Base-by-base conservation (phyloP, 2,329 filamentous ascomycete genomes). In the Meredithiella fracta region DNA sequence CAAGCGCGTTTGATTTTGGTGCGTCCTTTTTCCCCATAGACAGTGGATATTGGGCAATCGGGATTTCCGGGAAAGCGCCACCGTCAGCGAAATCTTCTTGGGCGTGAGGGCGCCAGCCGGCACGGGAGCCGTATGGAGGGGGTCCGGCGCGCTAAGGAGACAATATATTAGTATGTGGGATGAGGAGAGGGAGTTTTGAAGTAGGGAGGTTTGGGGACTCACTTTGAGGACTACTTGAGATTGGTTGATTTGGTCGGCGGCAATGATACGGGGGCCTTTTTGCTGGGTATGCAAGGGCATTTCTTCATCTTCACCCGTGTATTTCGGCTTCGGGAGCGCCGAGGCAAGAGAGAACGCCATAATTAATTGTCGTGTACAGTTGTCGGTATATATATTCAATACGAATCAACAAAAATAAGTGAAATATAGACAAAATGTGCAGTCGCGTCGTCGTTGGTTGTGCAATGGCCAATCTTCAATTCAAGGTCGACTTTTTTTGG, bases 21-120 rank as follows among this genome's bases (percentile, higher is more conserved):
- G 79, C 72, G 37, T 77, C 76, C 69, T 94, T 94, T 64, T 83
- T 81, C 58, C 91, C 91, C 88, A 97, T 96, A 59, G 94, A 87
- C 53, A 95, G 78, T 9, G 92, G 92, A 66, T 97, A 98, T 66
- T 98, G 92, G 47, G 91, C 92, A 54, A 97, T 82, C 14, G 86
- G 83, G 26, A 96, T 83, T 70, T 97, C 91, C 38, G 92, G 92
- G 66, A 96, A 98, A 54, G 91, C 89, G 63, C 92, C 92, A 61
- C 92, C 92, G 73, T 97, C 90, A 63, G 87, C 90, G 70, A 90
- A 98, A 68, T 98, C 92, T 66, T 96, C 90, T 60, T 85, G 80
- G 42, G 77, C 77, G 64, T 91, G 83, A 31, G 92, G 92, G 61
- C 92, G 81, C 92, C 92, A 98, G 78, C 86, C 86, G 67, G 80